phyloP scores from a whole-genome alignment of 139 green algal genomes.

The Zygnema cylindricum region DNA sequence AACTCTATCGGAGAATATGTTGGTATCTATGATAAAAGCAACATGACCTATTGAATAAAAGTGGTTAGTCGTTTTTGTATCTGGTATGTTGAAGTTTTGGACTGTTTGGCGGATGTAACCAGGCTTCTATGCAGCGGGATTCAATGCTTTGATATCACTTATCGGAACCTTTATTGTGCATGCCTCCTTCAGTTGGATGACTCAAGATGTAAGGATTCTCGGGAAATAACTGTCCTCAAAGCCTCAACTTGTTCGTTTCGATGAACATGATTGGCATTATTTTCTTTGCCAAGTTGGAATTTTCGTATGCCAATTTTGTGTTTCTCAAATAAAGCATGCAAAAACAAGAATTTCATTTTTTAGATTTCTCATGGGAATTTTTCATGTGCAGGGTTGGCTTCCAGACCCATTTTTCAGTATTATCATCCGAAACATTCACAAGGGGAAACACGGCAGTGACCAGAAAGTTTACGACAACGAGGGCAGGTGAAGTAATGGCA shows the following conservation, averaged over 20 bases:
- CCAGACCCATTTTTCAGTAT: conserved; percentile 51
- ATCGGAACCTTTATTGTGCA: conserved; percentile 50
- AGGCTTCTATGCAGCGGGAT: conserved; percentile 52
- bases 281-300: neutral
- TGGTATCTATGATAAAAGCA: neutral
- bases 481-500: too few relatives aligned
- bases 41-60: too few relatives aligned
- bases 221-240: too few relatives aligned
- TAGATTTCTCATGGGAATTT: neutral
- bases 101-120: too few relatives aligned
- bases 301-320: neutral
- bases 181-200: conserved; percentile 55
- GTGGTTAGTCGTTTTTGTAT: too few relatives aligned
- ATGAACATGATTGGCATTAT: neutral
- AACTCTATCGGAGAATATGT: neutral
- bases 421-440: conserved; percentile 57
- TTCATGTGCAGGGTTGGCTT: conserved; percentile 52
- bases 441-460: conserved; percentile 62
- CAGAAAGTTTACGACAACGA: conserved; percentile 58
- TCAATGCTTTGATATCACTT: conserved; percentile 58
- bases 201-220: conserved; percentile 49
- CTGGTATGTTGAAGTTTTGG: too few relatives aligned
- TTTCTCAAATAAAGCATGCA: neutral
- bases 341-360: neutral
- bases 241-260: neutral